Evolutionary conservation across 2,329 filamentous ascomycete genomes (phyloP).

Genomic region (Septoria petroselini): DNA sequence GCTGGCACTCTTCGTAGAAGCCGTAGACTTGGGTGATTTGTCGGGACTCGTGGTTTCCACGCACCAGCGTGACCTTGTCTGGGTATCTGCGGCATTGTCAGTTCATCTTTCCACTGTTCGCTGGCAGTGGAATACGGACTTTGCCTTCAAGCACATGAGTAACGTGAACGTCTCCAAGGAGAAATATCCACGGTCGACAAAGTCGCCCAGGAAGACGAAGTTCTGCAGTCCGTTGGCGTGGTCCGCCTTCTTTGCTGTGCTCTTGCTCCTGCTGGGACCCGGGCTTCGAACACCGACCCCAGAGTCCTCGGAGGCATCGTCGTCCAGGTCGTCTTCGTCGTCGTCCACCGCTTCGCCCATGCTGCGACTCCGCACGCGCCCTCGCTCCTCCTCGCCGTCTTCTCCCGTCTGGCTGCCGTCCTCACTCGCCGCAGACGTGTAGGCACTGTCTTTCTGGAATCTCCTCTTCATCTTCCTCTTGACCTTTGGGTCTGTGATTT

Average conservation of each 20-base stretch:
- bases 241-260: constrained; percentile 27
- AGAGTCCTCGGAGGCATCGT: constrained; percentile 46
- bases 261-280: constrained; percentile 38
- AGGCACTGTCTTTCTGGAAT: constrained; percentile 51
- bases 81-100: constrained; percentile 55
- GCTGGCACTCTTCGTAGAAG: constrained; percentile 74
- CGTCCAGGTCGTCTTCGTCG: constrained; percentile 50
- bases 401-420: constrained; percentile 36
- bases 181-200: constrained; percentile 72
- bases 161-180: constrained; percentile 70
- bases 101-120: constrained; percentile 11
- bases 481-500: constrained; percentile 82
- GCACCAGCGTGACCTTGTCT: constrained; percentile 68
- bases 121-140: constrained; percentile 47
- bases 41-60: constrained; percentile 74
- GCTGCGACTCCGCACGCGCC: constrained; percentile 39
- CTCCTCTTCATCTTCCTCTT: constrained; percentile 73
- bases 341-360: constrained; percentile 42
- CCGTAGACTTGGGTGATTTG: constrained; percentile 77
- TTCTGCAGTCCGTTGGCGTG: constrained; percentile 61
- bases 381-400: constrained; percentile 48
- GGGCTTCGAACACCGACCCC: constrained; percentile 43
- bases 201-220: constrained; percentile 70
- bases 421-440: constrained; percentile 52
- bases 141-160: constrained; percentile 68